phyloP scores from a whole-genome alignment of 23 red algal species.

The Gracilaria gracilis region DNA sequence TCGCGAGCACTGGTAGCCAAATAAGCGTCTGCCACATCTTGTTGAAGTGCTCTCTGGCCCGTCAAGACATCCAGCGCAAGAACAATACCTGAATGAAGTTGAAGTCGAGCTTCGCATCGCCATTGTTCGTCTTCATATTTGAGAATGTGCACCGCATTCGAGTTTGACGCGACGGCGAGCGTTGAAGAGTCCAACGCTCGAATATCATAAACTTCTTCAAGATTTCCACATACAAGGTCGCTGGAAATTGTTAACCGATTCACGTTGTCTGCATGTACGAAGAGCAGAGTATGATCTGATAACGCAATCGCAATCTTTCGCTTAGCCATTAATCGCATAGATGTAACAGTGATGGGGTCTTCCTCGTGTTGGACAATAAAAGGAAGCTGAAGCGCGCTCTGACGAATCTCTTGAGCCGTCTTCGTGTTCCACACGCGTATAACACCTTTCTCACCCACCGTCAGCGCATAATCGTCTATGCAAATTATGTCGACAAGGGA shows the following conservation, averaged over 20 bases:
- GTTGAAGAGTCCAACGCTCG: slow-evolving; percentile 19
- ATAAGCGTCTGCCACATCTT: slow-evolving; percentile 23
- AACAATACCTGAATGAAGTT: slow-evolving; percentile 66
- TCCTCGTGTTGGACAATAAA: slow-evolving; percentile 13
- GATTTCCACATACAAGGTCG: slow-evolving; percentile 63
- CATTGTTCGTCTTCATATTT: slow-evolving; percentile 13
- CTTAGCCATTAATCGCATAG: slow-evolving; percentile 21
- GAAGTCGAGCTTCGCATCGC: slow-evolving; percentile 30
- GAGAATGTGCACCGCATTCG: slow-evolving; percentile 38
- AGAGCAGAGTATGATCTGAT: slow-evolving; percentile 68
- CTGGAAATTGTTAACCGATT: neutral
- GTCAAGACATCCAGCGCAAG: slow-evolving; percentile 70
- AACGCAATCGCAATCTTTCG: slow-evolving; percentile 35
- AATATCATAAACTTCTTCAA: slow-evolving; percentile 88
- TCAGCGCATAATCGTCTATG: slow-evolving; percentile 16
- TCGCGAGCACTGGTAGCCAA: slow-evolving; percentile 70
- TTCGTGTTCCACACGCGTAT: slow-evolving; percentile 52
- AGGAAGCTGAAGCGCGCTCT: slow-evolving; percentile 24
- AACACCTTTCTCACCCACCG: slow-evolving; percentile 9
- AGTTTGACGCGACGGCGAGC: slow-evolving; percentile 70
- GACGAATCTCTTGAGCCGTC: slow-evolving; percentile 7
- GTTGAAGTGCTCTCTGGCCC: slow-evolving; percentile 11
- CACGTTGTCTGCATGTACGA: neutral
- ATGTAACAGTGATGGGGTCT: slow-evolving; percentile 22
- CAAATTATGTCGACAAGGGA: slow-evolving; percentile 38